Evolutionary conservation across 176 grass and related monocot species (phyloP), one percentile per base, ranked within the genome.

Genomic region (Phragmites australis): DNA sequence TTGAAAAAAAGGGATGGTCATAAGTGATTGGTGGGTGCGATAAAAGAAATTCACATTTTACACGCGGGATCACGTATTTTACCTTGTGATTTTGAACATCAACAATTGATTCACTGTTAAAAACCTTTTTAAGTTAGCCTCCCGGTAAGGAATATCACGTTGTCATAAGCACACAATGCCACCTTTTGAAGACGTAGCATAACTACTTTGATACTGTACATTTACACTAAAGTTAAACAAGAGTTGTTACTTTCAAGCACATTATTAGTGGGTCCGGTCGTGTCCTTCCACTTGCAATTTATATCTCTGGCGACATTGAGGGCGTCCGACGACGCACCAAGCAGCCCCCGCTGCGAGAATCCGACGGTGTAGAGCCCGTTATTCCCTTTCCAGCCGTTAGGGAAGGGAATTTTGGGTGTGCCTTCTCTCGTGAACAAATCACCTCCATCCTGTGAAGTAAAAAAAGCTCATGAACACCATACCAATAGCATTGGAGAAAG

Each of bases 351-450:
- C 71, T 85, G 84, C 6, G 96, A 89, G 82, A 99, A 95, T 0
- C 96, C 96, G 15, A 95, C 86, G 39, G 90, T 89, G 86, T 93
- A 99, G 69, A 99, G 84, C 3, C 96, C 90, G 19, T 95, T 84
- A n/a, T 83, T 57, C 47, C 93, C 96, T 84, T 79, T 95, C 96
- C 96, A 99, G 10, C 88, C 87, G 37, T 91, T 52, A 0, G 93
- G 96, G 54, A 93, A 99, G 21, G 82, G 82, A 0, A 25, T 66
- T 60, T 65, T 95, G 22, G 93, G 88, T 15, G 72, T 84, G 70
- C 96, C 93, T 19, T 93, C 88, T 22, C 65, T 88, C 9, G 88
- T 89, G 74, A 99, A 99, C 15, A 91, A 72, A 2, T 75, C 75
- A 0, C 81, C 85, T 1, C 77, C 90, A 54, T 93, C 96, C 96